Percentiles rank a stretch among this genome's conserved stretches.
phyloP scores from a whole-genome alignment of 768 basidiomycete species.

The Leccinum aurantiacum region DNA sequence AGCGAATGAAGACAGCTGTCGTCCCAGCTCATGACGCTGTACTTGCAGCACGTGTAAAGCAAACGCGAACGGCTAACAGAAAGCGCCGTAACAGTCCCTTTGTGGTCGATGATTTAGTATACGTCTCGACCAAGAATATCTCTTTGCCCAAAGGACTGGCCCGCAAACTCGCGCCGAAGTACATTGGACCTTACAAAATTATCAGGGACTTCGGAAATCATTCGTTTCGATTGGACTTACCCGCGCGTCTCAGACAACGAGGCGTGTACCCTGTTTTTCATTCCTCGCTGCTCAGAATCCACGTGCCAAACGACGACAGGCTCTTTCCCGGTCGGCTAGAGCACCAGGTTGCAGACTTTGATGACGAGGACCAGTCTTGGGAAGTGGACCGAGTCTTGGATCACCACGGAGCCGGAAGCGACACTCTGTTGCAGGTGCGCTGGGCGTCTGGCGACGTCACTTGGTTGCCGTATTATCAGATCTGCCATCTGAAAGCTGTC shows the following conservation, averaged over 20 bases:
- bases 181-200: background rate
- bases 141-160: background rate
- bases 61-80: conserved; percentile 31
- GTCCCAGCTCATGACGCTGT: conserved; percentile 36
- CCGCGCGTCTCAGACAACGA: conserved; percentile 19
- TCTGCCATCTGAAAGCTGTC: no score
- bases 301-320: no score
- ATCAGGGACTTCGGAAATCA: conserved; percentile 5
- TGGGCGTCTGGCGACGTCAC: no score
- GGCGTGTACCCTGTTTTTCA: conserved; percentile 1
- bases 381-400: no score
- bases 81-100: conserved; percentile 1
- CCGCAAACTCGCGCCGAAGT: background rate
- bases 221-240: conserved; percentile 28
- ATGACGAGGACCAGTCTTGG: no score
- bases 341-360: no score
- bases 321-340: no score
- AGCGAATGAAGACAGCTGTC: conserved; percentile 28
- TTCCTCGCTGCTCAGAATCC: no score
- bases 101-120: background rate
- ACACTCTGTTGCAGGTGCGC: no score
- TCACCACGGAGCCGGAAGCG: no score
- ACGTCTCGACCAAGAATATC: background rate
- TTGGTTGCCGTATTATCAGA: no score
- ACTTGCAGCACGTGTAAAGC: conserved; percentile 32